Conservation (phyloP, 1,284 basidiomycete genomes). For the Coniophora puteana region DNA sequence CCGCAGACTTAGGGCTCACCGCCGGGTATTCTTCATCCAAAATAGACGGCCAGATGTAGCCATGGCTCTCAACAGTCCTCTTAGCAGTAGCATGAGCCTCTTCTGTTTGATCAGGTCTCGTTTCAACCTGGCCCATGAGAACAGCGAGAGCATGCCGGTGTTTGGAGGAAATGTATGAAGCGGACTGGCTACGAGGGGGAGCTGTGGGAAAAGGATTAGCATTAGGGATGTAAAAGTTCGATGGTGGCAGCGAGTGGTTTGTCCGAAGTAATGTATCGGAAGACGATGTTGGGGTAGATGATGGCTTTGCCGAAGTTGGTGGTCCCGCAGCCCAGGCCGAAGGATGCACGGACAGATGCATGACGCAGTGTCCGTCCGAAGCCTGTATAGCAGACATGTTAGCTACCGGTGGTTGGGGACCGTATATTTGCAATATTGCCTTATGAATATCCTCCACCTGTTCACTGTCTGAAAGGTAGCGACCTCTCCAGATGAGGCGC, state of each 20-base stretch:
- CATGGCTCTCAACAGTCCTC: slow-evolving; percentile 34
- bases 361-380: slow-evolving; percentile 50
- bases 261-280: slow-evolving; percentile 5
- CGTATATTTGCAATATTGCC: slow-evolving; percentile 35
- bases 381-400: too few species aligned
- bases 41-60: slow-evolving; percentile 61
- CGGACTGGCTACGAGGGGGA: slow-evolving; percentile 12
- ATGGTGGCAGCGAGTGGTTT: neutral
- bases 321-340: slow-evolving; percentile 64
- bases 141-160: slow-evolving; percentile 44
- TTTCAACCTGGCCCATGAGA: too few species aligned
- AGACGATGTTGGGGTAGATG: slow-evolving; percentile 9
- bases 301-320: slow-evolving; percentile 29
- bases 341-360: slow-evolving; percentile 75
- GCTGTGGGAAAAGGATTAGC: slow-evolving; percentile 11
- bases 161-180: slow-evolving; percentile 40
- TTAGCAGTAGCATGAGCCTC: slow-evolving; percentile 16
- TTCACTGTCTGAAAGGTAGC: slow-evolving; percentile 62
- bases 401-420: slow-evolving; percentile 10
- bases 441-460: slow-evolving; percentile 65
- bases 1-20: slow-evolving; percentile 23
- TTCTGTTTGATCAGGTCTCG: too few species aligned
- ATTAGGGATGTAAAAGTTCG: too few species aligned
- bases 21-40: slow-evolving; percentile 50
- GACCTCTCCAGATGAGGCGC: slow-evolving; percentile 70